Evolutionary conservation across 2,329 filamentous ascomycete species (phyloP), one percentile per base, ranked within the genome.

Genomic region (Ceratocystis eucalypticola): DNA sequence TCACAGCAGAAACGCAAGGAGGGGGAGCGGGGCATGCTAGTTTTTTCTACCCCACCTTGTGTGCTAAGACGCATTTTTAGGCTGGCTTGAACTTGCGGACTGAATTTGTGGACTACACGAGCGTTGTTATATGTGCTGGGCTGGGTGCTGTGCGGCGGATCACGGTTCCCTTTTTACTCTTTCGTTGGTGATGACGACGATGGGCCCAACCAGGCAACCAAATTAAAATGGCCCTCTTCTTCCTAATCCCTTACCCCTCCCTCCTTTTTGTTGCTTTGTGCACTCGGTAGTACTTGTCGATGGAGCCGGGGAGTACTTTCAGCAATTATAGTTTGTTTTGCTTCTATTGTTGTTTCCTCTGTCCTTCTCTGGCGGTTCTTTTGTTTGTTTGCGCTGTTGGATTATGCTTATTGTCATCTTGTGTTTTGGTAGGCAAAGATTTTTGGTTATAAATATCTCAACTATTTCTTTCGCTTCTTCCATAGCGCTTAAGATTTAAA

Each of bases 391-490:
- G 30, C 8, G 55, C 3, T 59, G 30, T 59, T 59, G 28, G 55
- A 37, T 59, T 59, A 59, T 59, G 55, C 55, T 59, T 59, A 59
- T 59, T 59, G 28, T 59, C 55, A 59, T 59, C 15, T n/a, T 59
- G 28, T 59, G 55, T 20, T 59, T 12, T 15, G 17, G 55, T 12
- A 28, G 15, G 30, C 15, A n/a, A 5, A 59, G 28, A 20, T 37
- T 59, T 37, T 37, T 22, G 28, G 5, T 8, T 59, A 20, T 8
- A 30, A n/a, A 20, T n/a, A 37, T 37, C 6, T 3, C 28, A 33
- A 37, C 17, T 28, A 17, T 59, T 59, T 20, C n/a, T 22, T 55
- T 55, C 10, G 50, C 15, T n/a, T 37, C 17, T n/a, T 8, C 0
- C 6, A 30, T 59, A 59, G n/a, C 17, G 55, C 55, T 59, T 37